These are phyloP conservation scores for Rickenella mellea DNA, from an alignment of 768 basidiomycete species.

Conservation along the genomic window DNA sequence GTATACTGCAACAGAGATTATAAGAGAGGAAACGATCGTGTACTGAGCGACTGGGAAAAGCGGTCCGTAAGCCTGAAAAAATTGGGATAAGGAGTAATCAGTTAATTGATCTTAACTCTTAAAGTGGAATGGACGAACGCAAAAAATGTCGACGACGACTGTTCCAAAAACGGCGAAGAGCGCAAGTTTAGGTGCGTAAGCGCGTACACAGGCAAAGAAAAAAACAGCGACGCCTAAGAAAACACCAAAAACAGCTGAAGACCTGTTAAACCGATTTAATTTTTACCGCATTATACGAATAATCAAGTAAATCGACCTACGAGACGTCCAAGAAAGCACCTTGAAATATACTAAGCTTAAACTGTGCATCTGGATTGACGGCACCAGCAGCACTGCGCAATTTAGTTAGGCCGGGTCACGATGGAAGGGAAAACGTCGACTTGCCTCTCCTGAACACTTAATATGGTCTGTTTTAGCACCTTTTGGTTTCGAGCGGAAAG, in stretches of 20 bases:
- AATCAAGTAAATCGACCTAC: conserved; percentile 10
- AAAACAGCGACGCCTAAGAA: conserved; percentile 40
- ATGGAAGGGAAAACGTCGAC: not conserved
- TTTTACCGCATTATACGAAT: not conserved
- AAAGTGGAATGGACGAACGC: conserved; percentile 18
- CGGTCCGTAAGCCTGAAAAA: conserved; percentile 31
- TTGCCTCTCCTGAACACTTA: conserved; percentile 23
- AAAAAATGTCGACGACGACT: conserved; percentile 35
- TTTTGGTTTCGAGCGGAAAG: conserved; percentile 27
- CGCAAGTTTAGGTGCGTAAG: conserved; percentile 34
- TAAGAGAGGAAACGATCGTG: conserved; percentile 30
- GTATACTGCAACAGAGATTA: conserved; percentile 37
- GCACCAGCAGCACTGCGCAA: conserved; percentile 21
- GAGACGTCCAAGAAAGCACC: conserved; percentile 40
- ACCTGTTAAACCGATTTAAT: conserved; percentile 14
- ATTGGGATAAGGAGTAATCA: conserved; percentile 13
- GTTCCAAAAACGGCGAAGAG: conserved; percentile 38
- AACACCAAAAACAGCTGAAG: conserved; percentile 35
- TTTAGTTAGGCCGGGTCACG: conserved; percentile 1
- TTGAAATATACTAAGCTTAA: conserved; percentile 32
- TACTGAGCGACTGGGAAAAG: conserved; percentile 39
- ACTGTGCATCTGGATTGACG: conserved; percentile 28
- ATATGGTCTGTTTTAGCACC: conserved; percentile 18
- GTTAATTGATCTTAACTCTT: no score
- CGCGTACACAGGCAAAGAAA: conserved; percentile 34